Conservation (phyloP, 805 yeast genomes). For the Groenewaldozyma salmanticensis region DNA sequence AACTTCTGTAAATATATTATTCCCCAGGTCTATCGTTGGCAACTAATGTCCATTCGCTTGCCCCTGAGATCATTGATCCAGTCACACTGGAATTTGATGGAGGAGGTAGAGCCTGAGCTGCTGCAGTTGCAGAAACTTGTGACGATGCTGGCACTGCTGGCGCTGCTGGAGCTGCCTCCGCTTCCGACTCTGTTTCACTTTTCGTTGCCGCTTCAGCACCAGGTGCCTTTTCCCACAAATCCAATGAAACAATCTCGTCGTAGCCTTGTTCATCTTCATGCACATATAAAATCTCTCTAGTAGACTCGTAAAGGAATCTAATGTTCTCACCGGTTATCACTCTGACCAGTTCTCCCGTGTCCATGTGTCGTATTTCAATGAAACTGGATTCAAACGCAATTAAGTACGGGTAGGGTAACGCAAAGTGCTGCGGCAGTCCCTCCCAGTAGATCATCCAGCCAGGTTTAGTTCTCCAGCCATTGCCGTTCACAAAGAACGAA, state of each 20-base stretch:
- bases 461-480: constrained; percentile 93
- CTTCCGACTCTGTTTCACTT: background rate
- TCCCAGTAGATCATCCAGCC: constrained; percentile 97
- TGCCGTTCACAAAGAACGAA: constrained; percentile 86
- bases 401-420: constrained; percentile 88
- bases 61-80: too few species aligned
- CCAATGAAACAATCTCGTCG: constrained; percentile 86
- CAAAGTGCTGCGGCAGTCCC: constrained; percentile 86
- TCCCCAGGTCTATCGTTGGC: too few species aligned
- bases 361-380: constrained; percentile 87
- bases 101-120: too few species aligned
- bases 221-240: constrained; percentile 53
- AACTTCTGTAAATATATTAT: too few species aligned
- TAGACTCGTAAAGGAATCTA: constrained; percentile 75
- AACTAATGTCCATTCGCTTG: too few species aligned
- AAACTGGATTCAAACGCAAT: constrained; percentile 84
- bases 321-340: constrained; percentile 92
- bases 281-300: constrained; percentile 88
- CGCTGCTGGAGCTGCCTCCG: background rate
- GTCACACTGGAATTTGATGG: too few species aligned
- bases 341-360: constrained; percentile 72
- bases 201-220: background rate
- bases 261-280: constrained; percentile 84
- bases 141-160: background rate
- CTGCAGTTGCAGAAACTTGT: background rate